phyloP scores from a whole-genome alignment of 257 asterid species.

The Jaltomata sinuosa region DNA sequence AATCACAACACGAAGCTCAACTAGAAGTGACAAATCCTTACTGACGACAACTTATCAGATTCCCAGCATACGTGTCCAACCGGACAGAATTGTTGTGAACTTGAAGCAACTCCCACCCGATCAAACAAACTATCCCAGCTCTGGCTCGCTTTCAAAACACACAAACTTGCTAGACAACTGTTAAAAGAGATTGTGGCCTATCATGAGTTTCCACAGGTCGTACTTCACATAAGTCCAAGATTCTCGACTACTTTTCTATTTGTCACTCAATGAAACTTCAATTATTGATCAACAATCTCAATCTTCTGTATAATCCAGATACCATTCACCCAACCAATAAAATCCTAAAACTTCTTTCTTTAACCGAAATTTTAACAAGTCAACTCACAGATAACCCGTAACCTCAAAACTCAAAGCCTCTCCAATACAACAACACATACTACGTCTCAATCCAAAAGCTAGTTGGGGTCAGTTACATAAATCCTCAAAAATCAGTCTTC shows the following conservation, averaged over 20 bases:
- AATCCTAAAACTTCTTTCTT: not conserved
- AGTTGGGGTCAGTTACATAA: too few relatives aligned
- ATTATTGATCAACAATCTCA: not conserved
- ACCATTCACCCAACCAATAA: not conserved
- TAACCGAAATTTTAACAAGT: too few relatives aligned
- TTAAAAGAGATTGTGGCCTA: not conserved
- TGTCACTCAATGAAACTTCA: not conserved
- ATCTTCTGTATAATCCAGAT: not conserved
- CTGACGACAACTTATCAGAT: not conserved
- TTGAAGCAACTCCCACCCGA: not conserved
- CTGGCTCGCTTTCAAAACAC: not conserved
- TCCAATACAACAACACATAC: too few relatives aligned
- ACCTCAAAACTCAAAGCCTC: too few relatives aligned
- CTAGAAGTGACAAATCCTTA: not conserved
- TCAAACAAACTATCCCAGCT: not conserved
- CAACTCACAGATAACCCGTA: too few relatives aligned
- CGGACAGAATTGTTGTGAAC: not conserved
- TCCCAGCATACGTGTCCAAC: not conserved
- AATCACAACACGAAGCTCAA: not conserved
- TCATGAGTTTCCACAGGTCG: not conserved
- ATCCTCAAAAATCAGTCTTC: too few relatives aligned
- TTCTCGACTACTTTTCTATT: not conserved
- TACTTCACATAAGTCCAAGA: not conserved
- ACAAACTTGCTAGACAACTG: not conserved
- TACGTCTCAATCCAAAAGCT: too few relatives aligned